Conservation (phyloP, 768 basidiomycete genomes). For the Tulasnella sp. region DNA sequence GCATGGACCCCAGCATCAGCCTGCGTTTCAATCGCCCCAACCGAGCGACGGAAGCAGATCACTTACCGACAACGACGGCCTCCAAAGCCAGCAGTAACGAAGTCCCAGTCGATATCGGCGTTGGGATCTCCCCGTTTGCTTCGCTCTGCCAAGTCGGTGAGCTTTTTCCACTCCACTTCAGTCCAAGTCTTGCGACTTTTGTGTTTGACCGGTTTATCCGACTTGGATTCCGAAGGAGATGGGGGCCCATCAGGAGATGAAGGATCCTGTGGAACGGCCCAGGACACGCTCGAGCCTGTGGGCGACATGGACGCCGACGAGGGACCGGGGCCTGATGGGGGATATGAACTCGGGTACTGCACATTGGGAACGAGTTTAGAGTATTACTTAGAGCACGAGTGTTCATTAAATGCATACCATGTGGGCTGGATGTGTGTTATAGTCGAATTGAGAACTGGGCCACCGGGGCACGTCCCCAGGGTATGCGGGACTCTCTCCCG, state of each 20-base stretch:
- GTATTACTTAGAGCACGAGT: background rate
- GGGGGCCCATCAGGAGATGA: constrained; percentile 18
- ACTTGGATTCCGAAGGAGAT: constrained; percentile 19
- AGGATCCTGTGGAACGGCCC: constrained; percentile 28
- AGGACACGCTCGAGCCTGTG: constrained; percentile 12
- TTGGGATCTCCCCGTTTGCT: constrained; percentile 30
- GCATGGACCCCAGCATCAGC: background rate
- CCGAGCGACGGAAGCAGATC: background rate
- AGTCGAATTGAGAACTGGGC: constrained; percentile 31
- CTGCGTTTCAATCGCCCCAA: background rate
- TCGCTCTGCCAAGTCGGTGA: constrained; percentile 30
- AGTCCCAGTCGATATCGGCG: constrained; percentile 34
- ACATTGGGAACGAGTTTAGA: background rate
- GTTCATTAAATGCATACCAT: constrained; percentile 5
- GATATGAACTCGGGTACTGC: constrained; percentile 22
- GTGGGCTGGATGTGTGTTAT: background rate
- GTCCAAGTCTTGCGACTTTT: constrained; percentile 34
- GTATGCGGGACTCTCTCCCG: constrained; percentile 1
- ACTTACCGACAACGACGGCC: constrained; percentile 31
- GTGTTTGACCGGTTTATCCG: constrained; percentile 30
- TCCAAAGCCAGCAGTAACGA: constrained; percentile 27
- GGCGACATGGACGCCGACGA: constrained; percentile 4
- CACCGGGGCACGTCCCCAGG: constrained; percentile 6
- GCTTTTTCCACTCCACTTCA: constrained; percentile 35
- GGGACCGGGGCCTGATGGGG: background rate